Conservation (phyloP, 2,329 filamentous ascomycete genomes). For the Cercospora sp. region DNA sequence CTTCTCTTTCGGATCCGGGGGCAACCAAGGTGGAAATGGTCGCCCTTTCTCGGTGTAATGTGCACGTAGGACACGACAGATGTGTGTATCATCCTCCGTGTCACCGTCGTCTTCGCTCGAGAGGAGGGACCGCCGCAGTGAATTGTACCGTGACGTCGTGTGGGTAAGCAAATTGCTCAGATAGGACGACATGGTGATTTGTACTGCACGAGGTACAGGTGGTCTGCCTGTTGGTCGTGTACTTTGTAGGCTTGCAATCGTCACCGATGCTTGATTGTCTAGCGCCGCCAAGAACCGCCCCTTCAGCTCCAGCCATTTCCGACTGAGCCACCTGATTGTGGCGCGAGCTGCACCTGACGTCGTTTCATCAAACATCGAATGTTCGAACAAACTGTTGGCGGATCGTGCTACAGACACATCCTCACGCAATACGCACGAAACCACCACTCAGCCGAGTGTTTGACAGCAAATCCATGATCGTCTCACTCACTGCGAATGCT, state of each 20-base stretch:
- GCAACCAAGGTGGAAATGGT: constrained; percentile 81
- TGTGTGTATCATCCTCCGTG: constrained; percentile 84
- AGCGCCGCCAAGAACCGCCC: background rate
- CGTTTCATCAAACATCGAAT: background rate
- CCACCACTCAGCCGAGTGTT: background rate
- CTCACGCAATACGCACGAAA: background rate
- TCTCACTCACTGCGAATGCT: background rate
- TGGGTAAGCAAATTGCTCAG: constrained; percentile 69
- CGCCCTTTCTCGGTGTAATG: constrained; percentile 91
- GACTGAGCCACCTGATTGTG: background rate
- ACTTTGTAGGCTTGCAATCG: constrained; percentile 1
- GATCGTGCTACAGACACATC: background rate
- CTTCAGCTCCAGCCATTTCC: background rate
- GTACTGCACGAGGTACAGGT: background rate
- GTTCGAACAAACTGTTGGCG: background rate
- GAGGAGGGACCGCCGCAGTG: constrained; percentile 64
- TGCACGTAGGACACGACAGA: constrained; percentile 85
- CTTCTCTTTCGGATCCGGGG: constrained; percentile 76
- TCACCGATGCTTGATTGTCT: background rate
- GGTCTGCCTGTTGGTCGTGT: background rate
- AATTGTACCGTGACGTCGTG: constrained; percentile 59
- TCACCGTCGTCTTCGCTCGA: constrained; percentile 58
- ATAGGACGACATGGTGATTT: constrained; percentile 68
- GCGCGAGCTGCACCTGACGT: background rate
- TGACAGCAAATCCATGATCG: background rate